Percentiles rank a stretch among this genome's conserved stretches.
Evolutionary conservation across 495 filamentous ascomycete genomes (phyloP).

Genomic region (Lophiostoma macrostomum): DNA sequence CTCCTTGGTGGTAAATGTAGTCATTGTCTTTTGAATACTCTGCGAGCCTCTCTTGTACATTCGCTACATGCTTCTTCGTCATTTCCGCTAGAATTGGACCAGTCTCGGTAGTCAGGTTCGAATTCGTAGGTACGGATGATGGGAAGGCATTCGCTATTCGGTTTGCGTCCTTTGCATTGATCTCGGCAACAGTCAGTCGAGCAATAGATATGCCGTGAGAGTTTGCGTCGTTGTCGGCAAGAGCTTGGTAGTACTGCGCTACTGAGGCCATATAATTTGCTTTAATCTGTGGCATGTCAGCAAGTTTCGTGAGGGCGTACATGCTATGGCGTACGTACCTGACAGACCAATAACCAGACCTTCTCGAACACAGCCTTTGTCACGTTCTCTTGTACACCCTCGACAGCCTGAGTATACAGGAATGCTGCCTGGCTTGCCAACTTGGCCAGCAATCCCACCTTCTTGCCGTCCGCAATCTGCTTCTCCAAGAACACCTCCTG

Average conservation of each 20-base stretch:
- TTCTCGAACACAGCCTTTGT: constrained; percentile 90
- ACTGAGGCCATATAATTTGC: constrained; percentile 77
- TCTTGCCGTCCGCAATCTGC: constrained; percentile 89
- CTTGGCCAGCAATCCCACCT: constrained; percentile 87
- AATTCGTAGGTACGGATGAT: constrained; percentile 68
- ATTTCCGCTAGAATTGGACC: constrained; percentile 70
- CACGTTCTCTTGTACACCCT: constrained; percentile 90
- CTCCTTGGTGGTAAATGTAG: constrained; percentile 92
- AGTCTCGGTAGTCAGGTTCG: constrained; percentile 80
- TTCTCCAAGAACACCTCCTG: constrained; percentile 98
- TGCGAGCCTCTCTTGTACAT: constrained; percentile 73
- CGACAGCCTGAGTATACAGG: constrained; percentile 80
- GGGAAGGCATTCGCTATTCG: constrained; percentile 79
- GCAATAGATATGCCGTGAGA: constrained; percentile 85
- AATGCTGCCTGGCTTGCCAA: constrained; percentile 85
- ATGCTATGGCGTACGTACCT: constrained; percentile 50
- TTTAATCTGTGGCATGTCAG: constrained; percentile 58
- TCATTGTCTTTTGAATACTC: constrained; percentile 90
- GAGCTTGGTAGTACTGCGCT: constrained; percentile 90
- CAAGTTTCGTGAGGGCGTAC: background rate
- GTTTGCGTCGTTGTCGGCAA: constrained; percentile 83
- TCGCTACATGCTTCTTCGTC: constrained; percentile 74
- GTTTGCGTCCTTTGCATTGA: constrained; percentile 68
- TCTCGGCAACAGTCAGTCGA: constrained; percentile 77
- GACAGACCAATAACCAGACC: constrained; percentile 82